Evolutionary conservation across 1,284 basidiomycete genomes (phyloP).

Genomic region (Rhizoctonia solani): DNA sequence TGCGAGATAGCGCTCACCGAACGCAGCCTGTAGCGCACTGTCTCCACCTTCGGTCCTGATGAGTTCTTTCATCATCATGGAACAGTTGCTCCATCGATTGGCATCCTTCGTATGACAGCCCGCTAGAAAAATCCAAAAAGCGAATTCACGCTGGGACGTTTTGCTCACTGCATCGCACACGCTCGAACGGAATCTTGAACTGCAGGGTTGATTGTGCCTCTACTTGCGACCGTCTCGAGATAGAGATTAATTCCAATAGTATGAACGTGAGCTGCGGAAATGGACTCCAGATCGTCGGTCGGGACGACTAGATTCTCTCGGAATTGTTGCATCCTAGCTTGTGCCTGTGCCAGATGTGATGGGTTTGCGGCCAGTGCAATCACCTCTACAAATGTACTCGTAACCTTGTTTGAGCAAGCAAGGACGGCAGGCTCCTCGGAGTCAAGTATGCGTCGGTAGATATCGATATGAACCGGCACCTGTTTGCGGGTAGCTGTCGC

Average conservation of each 20-base stretch:
- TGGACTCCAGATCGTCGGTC: background rate
- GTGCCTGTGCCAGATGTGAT: background rate
- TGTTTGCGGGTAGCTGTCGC: background rate
- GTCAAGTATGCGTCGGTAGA: background rate
- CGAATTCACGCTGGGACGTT: background rate
- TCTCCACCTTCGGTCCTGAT: background rate
- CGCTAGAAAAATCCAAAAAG: conserved; percentile 24
- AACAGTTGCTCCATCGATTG: background rate
- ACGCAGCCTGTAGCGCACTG: background rate
- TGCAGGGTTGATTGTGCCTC: background rate
- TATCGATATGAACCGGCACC: background rate
- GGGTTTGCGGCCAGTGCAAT: conserved; percentile 10
- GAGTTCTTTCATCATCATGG: background rate
- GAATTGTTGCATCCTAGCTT: background rate
- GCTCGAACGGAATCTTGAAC: background rate
- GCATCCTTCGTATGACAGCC: background rate
- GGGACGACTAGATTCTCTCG: background rate
- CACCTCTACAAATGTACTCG: background rate
- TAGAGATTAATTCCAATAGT: background rate
- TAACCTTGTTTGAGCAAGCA: conserved; percentile 1
- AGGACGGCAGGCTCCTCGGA: background rate
- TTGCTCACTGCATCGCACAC: background rate
- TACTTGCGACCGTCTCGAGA: conserved; percentile 3
- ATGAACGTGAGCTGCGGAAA: background rate
- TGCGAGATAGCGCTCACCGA: background rate